Conservation (phyloP, 345 rosid species). For the Lepidium sativum region DNA sequence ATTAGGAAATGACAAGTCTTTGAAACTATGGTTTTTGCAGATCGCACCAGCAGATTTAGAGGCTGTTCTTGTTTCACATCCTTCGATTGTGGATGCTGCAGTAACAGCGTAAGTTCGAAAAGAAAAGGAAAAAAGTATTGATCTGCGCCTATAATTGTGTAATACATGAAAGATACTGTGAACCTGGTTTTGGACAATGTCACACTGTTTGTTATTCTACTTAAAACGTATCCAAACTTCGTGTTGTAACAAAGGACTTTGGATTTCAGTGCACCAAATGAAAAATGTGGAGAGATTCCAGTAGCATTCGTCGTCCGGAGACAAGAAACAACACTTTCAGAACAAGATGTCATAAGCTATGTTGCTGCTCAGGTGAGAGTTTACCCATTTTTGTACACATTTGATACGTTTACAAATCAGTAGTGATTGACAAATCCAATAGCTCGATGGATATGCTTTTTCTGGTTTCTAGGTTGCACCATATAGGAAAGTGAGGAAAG, state of each 20-base stretch:
- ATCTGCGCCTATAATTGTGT: not conserved
- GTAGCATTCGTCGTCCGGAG: conserved; percentile 71
- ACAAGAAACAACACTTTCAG: conserved; percentile 37
- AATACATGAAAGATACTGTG: not conserved
- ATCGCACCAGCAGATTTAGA: conserved; percentile 91
- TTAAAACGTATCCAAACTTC: not conserved
- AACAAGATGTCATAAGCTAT: conserved; percentile 42
- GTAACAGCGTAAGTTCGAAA: conserved; percentile 49
- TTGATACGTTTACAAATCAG: not conserved
- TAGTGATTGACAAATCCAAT: not conserved
- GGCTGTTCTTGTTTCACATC: conserved; percentile 58
- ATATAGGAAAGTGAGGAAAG: conserved; percentile 75
- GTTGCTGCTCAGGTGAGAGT: conserved; percentile 53
- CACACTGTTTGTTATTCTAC: not conserved
- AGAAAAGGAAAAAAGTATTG: not conserved
- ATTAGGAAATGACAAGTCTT: not conserved
- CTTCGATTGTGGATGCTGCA: conserved; percentile 65
- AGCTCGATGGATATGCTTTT: not conserved
- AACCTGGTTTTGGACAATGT: not conserved
- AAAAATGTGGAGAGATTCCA: conserved; percentile 68
- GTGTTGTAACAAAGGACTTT: not conserved
- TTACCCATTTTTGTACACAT: not conserved
- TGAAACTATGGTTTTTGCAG: conserved; percentile 30
- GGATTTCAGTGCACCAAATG: conserved; percentile 35
- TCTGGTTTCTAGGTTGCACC: conserved; percentile 54